Percentiles rank a stretch among this genome's conserved stretches.
phyloP scores from a whole-genome alignment of 2,329 filamentous ascomycete species.

The Trichoderma aggressivum region DNA sequence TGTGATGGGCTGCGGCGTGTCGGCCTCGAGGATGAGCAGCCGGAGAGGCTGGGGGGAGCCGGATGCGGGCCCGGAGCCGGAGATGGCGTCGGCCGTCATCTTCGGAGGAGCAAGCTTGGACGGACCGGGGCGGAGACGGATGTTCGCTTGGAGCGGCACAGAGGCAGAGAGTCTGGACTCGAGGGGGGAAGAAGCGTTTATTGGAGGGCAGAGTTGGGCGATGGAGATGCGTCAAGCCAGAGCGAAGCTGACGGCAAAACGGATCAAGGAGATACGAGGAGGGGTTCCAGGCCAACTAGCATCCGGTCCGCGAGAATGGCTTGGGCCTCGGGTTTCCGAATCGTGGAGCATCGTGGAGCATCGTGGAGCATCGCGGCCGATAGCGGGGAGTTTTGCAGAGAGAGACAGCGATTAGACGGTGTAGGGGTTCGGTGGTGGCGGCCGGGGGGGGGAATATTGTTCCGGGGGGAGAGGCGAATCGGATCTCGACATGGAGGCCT shows the following conservation, averaged over 20 bases:
- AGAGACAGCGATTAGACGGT: slow-evolving; percentile 8
- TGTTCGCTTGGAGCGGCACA: neutral
- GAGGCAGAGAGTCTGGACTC: neutral
- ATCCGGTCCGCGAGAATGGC: neutral
- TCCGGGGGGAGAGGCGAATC: neutral
- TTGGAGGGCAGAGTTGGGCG: neutral
- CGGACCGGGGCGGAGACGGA: slow-evolving; percentile 2
- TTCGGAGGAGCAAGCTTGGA: neutral
- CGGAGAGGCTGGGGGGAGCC: slow-evolving; percentile 52
- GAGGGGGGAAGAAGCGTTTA: neutral
- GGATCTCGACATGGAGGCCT: neutral
- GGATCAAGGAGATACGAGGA: neutral
- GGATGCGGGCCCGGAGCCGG: slow-evolving; percentile 15
- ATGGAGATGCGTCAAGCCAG: slow-evolving; percentile 8
- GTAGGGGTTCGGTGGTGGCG: slow-evolving; percentile 4
- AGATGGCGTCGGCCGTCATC: slow-evolving; percentile 15
- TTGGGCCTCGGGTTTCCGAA: slow-evolving; percentile 2
- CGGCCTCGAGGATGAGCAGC: slow-evolving; percentile 85
- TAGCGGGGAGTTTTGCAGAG: neutral
- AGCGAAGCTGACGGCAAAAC: neutral
- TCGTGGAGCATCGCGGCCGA: slow-evolving; percentile 15
- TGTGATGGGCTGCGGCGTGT: slow-evolving; percentile 66
- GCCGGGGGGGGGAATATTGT: slow-evolving; percentile 4
- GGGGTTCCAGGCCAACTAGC: neutral
- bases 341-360: slow-evolving; percentile 18